Base-by-base conservation (phyloP, 345 rosid species). In the thale cress (Arabidopsis thaliana) region DNA sequence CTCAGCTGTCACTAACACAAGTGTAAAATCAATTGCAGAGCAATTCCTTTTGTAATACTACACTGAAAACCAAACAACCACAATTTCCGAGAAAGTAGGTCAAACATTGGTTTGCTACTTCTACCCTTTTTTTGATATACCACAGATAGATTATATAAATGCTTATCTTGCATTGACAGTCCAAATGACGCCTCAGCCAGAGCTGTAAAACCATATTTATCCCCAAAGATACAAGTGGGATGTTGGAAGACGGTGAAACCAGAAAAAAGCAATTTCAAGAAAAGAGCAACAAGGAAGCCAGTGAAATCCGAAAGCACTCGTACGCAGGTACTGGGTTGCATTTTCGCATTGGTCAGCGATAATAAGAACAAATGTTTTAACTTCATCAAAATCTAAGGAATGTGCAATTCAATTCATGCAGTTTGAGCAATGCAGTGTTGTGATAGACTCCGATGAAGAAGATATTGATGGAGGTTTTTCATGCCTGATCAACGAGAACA, bases 361-460 rank as follows among this genome's bases (percentile, higher is more conserved):
- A 25, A 8, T 36, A 64, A 46, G 49, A 49, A 38, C 3, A 60
- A 25, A 9, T 25, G 49, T 16, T 42, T 45, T 4, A 51, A 65
- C 12, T 23, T 53, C 1, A 42, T 33, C 24, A 62, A n/a, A 50
- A 41, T 40, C 38, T 72, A 45, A 58, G 58, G 44, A 45, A 10
- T 58, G 59, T 37, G 23, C 33, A 48, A 68, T 52, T 59, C 8
- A 48, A 20, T 70, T 44, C 38, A 36, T 78, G 83, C 97, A 91
- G 86, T 80, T 77, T 75, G 86, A 57, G 59, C 78, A 78, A 67
- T 37, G 71, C 67, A 79, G 66, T 75, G 59, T 87, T 36, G 53
- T 76, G 55, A 81, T 81, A 74, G 91, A 91, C 50, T 89, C 91
- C 12, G 97, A 96, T 78, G 99, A 91, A 73, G 99, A 91, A 73